phyloP scores from a whole-genome alignment of 331 rosid genomes.

The Pyrus hybrid region DNA sequence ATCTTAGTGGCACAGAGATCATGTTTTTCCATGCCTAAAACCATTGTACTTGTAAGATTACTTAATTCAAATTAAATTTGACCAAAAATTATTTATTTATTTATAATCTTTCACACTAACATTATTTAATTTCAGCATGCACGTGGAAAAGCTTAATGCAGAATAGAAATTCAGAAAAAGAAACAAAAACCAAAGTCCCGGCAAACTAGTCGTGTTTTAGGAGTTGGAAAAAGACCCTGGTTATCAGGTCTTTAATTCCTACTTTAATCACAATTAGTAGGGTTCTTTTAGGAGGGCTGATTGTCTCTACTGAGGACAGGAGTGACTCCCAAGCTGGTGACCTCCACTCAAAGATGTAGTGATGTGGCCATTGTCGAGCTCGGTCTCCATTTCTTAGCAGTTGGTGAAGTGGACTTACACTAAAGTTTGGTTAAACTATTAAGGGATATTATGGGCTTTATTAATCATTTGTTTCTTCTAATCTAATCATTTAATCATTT shows the following conservation, averaged over 20 bases:
- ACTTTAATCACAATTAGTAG: conserved; percentile 3
- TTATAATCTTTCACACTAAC: background rate
- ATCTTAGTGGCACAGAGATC: conserved; percentile 18
- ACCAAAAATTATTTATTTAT: background rate
- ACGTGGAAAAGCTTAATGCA: conserved; percentile 23
- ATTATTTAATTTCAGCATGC: conserved; percentile 5
- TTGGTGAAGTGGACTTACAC: background rate
- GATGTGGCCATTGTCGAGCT: conserved; percentile 12
- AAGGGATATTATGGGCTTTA: conserved; percentile 2
- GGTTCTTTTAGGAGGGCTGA: background rate
- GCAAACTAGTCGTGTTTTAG: conserved; percentile 17
- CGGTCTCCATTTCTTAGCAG: conserved; percentile 16
- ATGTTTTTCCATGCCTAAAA: conserved; percentile 31
- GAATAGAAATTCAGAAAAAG: background rate
- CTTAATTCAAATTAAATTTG: background rate
- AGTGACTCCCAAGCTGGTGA: conserved; percentile 15
- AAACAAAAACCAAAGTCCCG: background rate
- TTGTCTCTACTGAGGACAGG: conserved; percentile 30
- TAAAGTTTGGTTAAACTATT: background rate
- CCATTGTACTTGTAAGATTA: conserved; percentile 22
- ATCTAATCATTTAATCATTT: background rate
- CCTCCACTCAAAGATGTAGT: conserved; percentile 8
- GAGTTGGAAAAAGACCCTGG: conserved; percentile 7
- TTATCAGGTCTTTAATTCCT: background rate
- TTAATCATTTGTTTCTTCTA: conserved; percentile 1